These are phyloP conservation scores for Lentinula sp. DNA, from an alignment of 768 basidiomycete species.

Conservation along the genomic window DNA sequence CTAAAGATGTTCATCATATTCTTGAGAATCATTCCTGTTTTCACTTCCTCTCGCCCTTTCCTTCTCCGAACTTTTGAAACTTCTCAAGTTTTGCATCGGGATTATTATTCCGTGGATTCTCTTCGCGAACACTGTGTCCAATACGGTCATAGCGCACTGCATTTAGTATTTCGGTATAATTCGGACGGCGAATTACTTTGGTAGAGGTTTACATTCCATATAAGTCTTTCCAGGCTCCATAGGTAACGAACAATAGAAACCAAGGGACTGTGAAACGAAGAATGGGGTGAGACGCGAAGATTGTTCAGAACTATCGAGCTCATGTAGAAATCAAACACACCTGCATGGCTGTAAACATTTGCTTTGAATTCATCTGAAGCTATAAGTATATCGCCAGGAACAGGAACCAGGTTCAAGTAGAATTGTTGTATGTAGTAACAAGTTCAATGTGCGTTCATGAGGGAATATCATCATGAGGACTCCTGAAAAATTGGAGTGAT, in stretches of 20 bases:
- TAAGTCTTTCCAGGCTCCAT: slow-evolving; percentile 60
- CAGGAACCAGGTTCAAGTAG: neutral
- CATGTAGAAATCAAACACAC: slow-evolving; percentile 21
- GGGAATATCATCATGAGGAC: neutral
- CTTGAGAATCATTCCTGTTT: neutral
- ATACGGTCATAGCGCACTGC: neutral
- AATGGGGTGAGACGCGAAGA: neutral
- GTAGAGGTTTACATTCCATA: slow-evolving; percentile 58
- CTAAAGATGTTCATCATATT: neutral
- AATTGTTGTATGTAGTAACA: neutral
- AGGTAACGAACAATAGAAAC: slow-evolving; percentile 66
- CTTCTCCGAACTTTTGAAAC: neutral
- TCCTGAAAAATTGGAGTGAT: neutral
- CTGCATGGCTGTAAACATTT: slow-evolving; percentile 70
- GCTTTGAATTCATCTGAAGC: slow-evolving; percentile 58
- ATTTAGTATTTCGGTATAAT: neutral
- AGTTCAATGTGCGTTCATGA: neutral
- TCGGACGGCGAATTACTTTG: neutral
- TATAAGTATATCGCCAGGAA: slow-evolving; percentile 21
- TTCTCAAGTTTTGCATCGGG: neutral
- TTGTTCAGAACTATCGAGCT: neutral
- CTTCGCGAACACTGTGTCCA: neutral
- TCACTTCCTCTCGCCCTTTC: neutral
- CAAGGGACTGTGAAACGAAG: slow-evolving; percentile 38
- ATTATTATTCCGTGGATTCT: neutral